Percentiles rank a stretch among this genome's conserved stretches.
These are phyloP conservation scores for Taiozyma sp. DNA, from an alignment of 1,139 yeast species.

Conservation along the genomic window DNA sequence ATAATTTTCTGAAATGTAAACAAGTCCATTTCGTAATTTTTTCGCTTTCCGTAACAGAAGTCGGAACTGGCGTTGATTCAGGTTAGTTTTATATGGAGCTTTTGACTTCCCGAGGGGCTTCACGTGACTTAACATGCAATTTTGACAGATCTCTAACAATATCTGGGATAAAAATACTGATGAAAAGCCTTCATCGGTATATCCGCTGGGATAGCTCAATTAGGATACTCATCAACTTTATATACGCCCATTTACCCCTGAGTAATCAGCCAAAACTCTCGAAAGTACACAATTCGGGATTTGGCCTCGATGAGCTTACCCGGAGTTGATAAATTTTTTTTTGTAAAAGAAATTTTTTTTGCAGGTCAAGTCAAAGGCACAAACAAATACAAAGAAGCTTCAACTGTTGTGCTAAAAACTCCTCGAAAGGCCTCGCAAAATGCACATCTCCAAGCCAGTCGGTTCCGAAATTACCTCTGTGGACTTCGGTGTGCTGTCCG, in stretches of 20 bases:
- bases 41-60: background rate
- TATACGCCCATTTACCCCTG: too few relatives aligned
- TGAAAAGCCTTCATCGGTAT: too few relatives aligned
- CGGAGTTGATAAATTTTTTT: conserved; percentile 2
- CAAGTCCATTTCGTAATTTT: background rate
- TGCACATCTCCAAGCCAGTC: conserved; percentile 95
- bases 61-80: background rate
- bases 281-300: background rate
- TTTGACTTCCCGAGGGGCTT: background rate
- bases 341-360: conserved; percentile 4
- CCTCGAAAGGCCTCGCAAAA: conserved; percentile 24
- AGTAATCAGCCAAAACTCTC: background rate
- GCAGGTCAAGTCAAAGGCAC: background rate
- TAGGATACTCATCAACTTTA: too few relatives aligned
- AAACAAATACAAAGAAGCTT: background rate
- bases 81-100: background rate
- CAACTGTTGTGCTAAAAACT: background rate
- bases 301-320: conserved; percentile 14
- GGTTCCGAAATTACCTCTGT: conserved; percentile 93
- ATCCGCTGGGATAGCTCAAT: too few relatives aligned
- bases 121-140: background rate
- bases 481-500: conserved; percentile 82
- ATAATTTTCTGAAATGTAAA: background rate
- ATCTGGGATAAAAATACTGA: too few relatives aligned
- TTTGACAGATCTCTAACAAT: background rate